A percentile compares a stretch with the other conserved stretches of the same genome.
phyloP scores from a whole-genome alignment of 495 filamentous ascomycete genomes.

The Bathelium albidoporum region DNA sequence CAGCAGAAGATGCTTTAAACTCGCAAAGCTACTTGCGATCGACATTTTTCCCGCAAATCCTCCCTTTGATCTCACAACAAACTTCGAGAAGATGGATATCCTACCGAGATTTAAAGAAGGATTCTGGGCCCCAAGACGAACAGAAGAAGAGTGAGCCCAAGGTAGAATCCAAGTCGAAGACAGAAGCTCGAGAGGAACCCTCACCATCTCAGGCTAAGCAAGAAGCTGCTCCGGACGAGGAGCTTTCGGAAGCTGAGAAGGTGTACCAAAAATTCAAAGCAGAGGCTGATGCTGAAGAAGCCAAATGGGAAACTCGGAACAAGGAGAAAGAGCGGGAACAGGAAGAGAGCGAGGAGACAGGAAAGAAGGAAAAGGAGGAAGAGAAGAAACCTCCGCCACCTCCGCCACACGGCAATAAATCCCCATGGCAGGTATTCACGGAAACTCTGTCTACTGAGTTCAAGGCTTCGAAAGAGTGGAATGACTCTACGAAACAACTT shows the following conservation, averaged over 20 bases:
- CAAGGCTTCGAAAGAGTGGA: constrained; percentile 97
- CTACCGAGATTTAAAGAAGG: constrained; percentile 34
- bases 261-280: constrained; percentile 29
- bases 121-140: constrained; percentile 32
- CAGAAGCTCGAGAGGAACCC: constrained; percentile 21
- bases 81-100: constrained; percentile 12
- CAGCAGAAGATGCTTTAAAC: not conserved
- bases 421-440: constrained; percentile 95
- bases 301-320: constrained; percentile 26
- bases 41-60: constrained; percentile 25
- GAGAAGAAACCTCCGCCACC: constrained; percentile 67
- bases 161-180: constrained; percentile 2
- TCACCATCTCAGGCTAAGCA: constrained; percentile 11
- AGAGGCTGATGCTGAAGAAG: constrained; percentile 26
- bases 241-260: constrained; percentile 29
- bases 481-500: constrained; percentile 91
- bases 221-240: constrained; percentile 35
- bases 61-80: constrained; percentile 17
- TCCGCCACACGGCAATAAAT: constrained; percentile 93
- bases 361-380: constrained; percentile 51
- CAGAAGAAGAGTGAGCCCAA: constrained; percentile 32
- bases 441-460: constrained; percentile 89
- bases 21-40: constrained; percentile 15
- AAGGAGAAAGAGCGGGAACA: constrained; percentile 27
- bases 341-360: constrained; percentile 21